Conservation (phyloP, 2,329 filamentous ascomycete species). For the Curvularia sp. region DNA sequence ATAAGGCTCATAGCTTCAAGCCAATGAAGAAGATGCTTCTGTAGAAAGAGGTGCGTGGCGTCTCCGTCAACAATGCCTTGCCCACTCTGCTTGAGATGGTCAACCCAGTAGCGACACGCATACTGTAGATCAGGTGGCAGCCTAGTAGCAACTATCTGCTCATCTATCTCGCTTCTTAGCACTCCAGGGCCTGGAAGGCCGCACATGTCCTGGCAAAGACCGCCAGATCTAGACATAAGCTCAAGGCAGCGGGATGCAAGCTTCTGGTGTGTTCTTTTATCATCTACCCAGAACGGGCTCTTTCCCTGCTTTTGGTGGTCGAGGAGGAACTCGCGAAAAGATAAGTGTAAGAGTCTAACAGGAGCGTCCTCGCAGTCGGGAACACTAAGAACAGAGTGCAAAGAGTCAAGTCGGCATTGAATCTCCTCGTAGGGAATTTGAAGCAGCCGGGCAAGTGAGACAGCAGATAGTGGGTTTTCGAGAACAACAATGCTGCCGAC, state of each 20-base stretch:
- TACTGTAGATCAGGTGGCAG: conserved; percentile 40
- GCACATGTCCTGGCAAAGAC: conserved; percentile 50
- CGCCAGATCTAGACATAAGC: conserved; percentile 37
- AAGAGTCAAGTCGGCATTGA: conserved; percentile 32
- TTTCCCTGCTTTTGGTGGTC: conserved; percentile 28
- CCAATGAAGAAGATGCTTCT: conserved; percentile 53
- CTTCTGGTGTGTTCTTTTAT: conserved; percentile 39
- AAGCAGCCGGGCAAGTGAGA: conserved; percentile 24
- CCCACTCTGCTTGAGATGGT: conserved; percentile 26
- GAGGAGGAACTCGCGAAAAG: conserved; percentile 39
- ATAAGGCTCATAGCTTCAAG: conserved; percentile 53
- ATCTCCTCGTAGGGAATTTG: conserved; percentile 25
- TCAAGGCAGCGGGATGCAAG: conserved; percentile 47
- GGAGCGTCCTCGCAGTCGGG: conserved; percentile 41
- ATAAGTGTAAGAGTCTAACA: conserved; percentile 40
- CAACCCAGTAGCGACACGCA: conserved; percentile 20
- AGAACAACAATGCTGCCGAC: conserved; percentile 31
- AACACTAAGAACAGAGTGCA: conserved; percentile 33
- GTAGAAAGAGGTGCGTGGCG: conserved; percentile 46
- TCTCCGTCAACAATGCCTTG: conserved; percentile 29
- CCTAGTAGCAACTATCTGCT: conserved; percentile 11
- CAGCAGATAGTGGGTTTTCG: conserved; percentile 28
- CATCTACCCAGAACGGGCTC: conserved; percentile 46
- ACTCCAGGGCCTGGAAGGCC: conserved; percentile 9
- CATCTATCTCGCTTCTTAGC: conserved; percentile 19